A percentile compares a stretch with the other conserved stretches of the same genome.
phyloP scores from a whole-genome alignment of 495 filamentous ascomycete genomes.

The Penicillium chermesinum region DNA sequence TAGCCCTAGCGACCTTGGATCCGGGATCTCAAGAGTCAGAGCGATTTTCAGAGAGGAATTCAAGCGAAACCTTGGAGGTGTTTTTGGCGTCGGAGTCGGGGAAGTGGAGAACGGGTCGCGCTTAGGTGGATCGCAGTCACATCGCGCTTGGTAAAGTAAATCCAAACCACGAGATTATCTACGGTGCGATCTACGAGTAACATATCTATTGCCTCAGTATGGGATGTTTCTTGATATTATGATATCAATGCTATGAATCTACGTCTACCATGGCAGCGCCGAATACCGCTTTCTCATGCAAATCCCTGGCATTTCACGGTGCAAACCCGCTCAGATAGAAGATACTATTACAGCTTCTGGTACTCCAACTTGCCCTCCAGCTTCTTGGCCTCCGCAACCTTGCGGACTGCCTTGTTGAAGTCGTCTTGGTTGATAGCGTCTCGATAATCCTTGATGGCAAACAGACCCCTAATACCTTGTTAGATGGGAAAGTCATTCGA shows the following conservation, averaged over 20 bases:
- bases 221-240: background rate
- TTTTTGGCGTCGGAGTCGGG: slow-evolving; percentile 1
- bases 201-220: background rate
- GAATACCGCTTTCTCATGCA: no score
- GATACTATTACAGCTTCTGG: slow-evolving; percentile 74
- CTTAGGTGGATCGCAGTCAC: background rate
- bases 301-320: slow-evolving; percentile 1
- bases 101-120: slow-evolving; percentile 11
- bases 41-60: no score
- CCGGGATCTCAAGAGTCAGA: background rate
- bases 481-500: slow-evolving; percentile 18
- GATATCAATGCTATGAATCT: background rate
- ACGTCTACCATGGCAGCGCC: no score
- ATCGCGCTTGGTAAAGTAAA: background rate
- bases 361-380: slow-evolving; percentile 97
- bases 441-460: slow-evolving; percentile 95
- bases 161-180: no score
- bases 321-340: slow-evolving; percentile 9
- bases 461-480: slow-evolving; percentile 67
- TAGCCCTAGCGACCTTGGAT: background rate
- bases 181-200: background rate
- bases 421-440: slow-evolving; percentile 97
- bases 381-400: slow-evolving; percentile 97
- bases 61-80: background rate
- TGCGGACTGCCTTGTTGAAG: slow-evolving; percentile 97